A percentile compares a stretch with the other conserved stretches of the same genome.
These are phyloP conservation scores for Trametes sanguinea DNA, from an alignment of 768 basidiomycete genomes.

Conservation along the genomic window DNA sequence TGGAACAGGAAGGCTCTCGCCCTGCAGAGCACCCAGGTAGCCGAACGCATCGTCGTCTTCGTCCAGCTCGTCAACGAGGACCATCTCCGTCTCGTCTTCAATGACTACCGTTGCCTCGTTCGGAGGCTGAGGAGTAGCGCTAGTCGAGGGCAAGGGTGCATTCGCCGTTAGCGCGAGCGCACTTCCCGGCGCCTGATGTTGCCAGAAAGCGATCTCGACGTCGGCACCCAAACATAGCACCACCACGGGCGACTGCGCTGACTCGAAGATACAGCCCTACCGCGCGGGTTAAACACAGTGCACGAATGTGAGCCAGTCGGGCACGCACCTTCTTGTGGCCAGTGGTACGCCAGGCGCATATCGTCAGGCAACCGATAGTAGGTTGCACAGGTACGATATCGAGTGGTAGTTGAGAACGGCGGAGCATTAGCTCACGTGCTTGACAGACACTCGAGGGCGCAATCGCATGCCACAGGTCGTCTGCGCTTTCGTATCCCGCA, in stretches of 20 bases:
- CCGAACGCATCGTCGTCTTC: too few relatives aligned
- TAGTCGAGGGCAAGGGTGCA: not conserved
- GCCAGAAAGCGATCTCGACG: constrained; percentile 17
- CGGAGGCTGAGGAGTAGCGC: not conserved
- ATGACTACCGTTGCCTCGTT: not conserved
- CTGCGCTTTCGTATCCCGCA: not conserved
- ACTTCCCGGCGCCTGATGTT: not conserved
- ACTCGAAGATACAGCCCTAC: constrained; percentile 15
- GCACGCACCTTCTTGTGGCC: constrained; percentile 18
- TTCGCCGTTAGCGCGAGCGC: not conserved
- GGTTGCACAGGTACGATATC: not conserved
- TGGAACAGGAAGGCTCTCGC: too few relatives aligned
- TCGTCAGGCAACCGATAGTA: not conserved
- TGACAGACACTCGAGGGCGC: constrained; percentile 2
- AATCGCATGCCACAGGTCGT: not conserved
- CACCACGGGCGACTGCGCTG: not conserved
- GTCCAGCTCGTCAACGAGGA: too few relatives aligned
- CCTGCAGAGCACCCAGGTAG: too few relatives aligned
- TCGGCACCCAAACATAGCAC: constrained; percentile 22
- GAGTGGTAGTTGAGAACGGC: not conserved
- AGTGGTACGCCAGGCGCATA: constrained; percentile 15
- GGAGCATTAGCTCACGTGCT: constrained; percentile 13
- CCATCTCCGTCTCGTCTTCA: too few relatives aligned
- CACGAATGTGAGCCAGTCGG: not conserved
- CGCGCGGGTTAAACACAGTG: not conserved